Base-by-base conservation (phyloP, 2,329 filamentous ascomycete species). In the Fusarium protoensiforme region DNA sequence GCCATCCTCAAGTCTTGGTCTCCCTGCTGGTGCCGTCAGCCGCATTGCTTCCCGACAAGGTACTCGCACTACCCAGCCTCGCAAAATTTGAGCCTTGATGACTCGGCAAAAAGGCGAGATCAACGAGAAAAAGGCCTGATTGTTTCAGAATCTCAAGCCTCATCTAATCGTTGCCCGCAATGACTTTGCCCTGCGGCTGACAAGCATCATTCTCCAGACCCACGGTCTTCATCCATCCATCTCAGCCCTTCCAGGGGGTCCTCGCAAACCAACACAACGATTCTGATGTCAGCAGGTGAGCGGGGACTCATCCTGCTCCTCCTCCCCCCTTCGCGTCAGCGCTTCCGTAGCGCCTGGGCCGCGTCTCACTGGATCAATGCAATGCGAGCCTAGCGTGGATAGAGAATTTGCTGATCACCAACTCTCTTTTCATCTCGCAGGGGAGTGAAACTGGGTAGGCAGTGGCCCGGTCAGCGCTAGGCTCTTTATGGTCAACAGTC, bases 11-110 rank as follows among this genome's bases (percentile, higher is more conserved):
- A 39, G 48, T 53, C 48, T 53, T 33, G 39, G 24, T 16, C 69
- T 63, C 69, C 69, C 69, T 72, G 16, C 65, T 24, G 13, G 24
- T 43, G 20, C 39, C 13, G 39, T 22, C 13, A 43, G 39, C 39
- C 20, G 39, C 41, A 24, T 24, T 24, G 38, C 41, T 27, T 46
- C 13, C 20, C 20, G 38, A n/a, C 16, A 38, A 38, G 24, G 24
- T 24, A 24, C 24, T 24, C 36, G 18, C 38, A 5, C 39, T 43
- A 20, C 22, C 41, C 41, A 16, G 41, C 41, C 14, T 46, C 22
- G 41, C 41, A 46, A 46, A 43, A 46, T 22, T 46, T 13, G 41
- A 27, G 41, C 41, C 41, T 46, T 22, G 41, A 46, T 14, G 41
- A 46, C 41, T 46, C 41, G 41, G 41, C 7, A 46, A 14, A 16